phyloP scores from a whole-genome alignment of 371 early-diverging fungal genomes.

The Syncephalastrum racemosum region DNA sequence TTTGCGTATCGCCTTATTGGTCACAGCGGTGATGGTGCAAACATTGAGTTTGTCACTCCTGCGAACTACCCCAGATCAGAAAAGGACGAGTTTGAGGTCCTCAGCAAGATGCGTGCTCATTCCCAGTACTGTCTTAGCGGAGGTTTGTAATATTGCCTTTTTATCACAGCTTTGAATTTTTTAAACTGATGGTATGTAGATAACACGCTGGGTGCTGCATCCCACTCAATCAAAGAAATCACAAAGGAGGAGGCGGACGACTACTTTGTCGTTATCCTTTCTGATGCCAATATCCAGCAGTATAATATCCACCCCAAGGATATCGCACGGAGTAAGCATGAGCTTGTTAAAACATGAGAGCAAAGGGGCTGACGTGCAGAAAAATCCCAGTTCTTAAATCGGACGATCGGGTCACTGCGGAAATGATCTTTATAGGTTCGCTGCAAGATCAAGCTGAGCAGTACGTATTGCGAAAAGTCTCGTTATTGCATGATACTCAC shows the following conservation, averaged over 20 bases:
- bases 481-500: background rate
- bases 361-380: slow-evolving; percentile 14
- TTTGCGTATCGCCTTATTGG: slow-evolving; percentile 77
- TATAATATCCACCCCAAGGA: slow-evolving; percentile 79
- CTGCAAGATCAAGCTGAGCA: slow-evolving; percentile 65
- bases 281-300: slow-evolving; percentile 84
- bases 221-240: slow-evolving; percentile 70
- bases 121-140: slow-evolving; percentile 74
- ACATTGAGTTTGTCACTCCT: slow-evolving; percentile 70
- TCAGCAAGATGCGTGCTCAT: slow-evolving; percentile 65
- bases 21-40: slow-evolving; percentile 79
- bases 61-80: slow-evolving; percentile 75
- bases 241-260: slow-evolving; percentile 78
- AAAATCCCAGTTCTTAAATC: slow-evolving; percentile 56
- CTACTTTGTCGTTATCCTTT: slow-evolving; percentile 76
- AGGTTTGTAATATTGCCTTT: slow-evolving; percentile 21
- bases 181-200: slow-evolving; percentile 38
- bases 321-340: slow-evolving; percentile 63
- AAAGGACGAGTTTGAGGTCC: slow-evolving; percentile 68
- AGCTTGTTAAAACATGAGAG: background rate
- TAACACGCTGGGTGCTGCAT: slow-evolving; percentile 72
- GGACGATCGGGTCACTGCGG: slow-evolving; percentile 68
- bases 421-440: slow-evolving; percentile 74
- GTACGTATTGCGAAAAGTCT: slow-evolving; percentile 31
- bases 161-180: background rate